Percentiles rank a stretch among this genome's conserved stretches.
phyloP scores from a whole-genome alignment of 2,329 filamentous ascomycete species.

The Macrophomina pseudophaseolina region DNA sequence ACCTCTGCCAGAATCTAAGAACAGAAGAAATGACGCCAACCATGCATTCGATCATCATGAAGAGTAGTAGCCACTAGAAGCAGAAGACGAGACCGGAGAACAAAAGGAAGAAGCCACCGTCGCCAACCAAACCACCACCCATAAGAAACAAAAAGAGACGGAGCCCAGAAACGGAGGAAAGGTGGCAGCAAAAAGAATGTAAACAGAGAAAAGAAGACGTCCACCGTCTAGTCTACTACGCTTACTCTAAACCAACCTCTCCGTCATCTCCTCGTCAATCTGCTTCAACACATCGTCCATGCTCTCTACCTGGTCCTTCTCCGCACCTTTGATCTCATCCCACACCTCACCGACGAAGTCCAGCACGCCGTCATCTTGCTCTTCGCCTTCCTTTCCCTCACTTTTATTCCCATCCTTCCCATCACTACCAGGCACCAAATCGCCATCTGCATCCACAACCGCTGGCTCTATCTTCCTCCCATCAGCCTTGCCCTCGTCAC shows the following conservation, averaged over 20 bases:
- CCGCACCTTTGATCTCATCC: slow-evolving; percentile 20
- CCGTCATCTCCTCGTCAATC: slow-evolving; percentile 22
- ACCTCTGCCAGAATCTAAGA: no score
- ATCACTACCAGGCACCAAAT: neutral
- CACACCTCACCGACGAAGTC: slow-evolving; percentile 19
- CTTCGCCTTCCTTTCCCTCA: neutral
- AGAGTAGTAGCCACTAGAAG: neutral
- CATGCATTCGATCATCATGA: neutral
- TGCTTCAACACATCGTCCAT: slow-evolving; percentile 19
- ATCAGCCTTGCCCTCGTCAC: neutral
- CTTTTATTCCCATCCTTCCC: neutral
- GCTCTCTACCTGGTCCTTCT: slow-evolving; percentile 16
- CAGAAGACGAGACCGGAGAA: neutral
- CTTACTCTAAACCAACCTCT: neutral
- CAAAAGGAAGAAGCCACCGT: neutral
- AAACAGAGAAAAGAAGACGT: no score
- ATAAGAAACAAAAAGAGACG: neutral
- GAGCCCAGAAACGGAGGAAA: no score
- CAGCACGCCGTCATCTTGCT: slow-evolving; percentile 5
- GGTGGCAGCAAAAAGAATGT: no score
- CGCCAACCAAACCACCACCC: neutral
- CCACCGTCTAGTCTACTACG: neutral
- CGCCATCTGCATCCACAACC: slow-evolving; percentile 19
- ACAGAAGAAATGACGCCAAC: neutral
- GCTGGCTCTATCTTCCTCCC: neutral